Evolutionary conservation across 805 yeast genomes (phyloP).

Genomic region (Metschnikowia orientalis): DNA sequence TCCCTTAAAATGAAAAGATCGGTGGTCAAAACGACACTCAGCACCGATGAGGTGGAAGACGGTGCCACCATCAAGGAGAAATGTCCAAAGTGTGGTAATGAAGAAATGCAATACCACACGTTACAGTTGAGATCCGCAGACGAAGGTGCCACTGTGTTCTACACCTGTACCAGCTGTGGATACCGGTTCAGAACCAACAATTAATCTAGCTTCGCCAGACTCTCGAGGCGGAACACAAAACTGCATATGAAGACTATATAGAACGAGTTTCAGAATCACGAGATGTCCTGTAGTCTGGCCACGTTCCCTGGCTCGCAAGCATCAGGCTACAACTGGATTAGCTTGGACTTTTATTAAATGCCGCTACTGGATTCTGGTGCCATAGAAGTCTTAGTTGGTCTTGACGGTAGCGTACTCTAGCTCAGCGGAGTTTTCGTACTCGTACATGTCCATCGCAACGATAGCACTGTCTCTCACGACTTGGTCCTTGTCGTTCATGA

Average conservation of each 20-base stretch:
- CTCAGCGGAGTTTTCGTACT: slow-evolving; percentile 82
- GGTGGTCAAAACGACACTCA: slow-evolving; percentile 80
- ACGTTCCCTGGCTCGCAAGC: no score
- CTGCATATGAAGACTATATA: no score
- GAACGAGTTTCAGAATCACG: no score
- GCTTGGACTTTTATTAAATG: no score
- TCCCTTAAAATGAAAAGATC: slow-evolving; percentile 74
- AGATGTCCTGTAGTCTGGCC: no score
- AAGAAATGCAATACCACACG: slow-evolving; percentile 97
- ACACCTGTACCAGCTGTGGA: slow-evolving; percentile 91
- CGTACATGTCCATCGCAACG: slow-evolving; percentile 98
- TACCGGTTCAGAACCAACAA: slow-evolving; percentile 94
- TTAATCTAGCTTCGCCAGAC: no score
- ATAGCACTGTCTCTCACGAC: slow-evolving; percentile 96
- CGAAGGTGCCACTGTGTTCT: slow-evolving; percentile 99
- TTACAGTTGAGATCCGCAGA: slow-evolving; percentile 96
- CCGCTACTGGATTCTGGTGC: neutral
- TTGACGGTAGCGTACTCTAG: slow-evolving; percentile 56
- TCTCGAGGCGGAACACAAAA: no score
- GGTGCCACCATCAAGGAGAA: slow-evolving; percentile 97
- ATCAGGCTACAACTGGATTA: no score
- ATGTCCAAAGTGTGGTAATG: slow-evolving; percentile 98
- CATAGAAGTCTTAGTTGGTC: slow-evolving; percentile 5
- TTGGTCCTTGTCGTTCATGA: slow-evolving; percentile 73
- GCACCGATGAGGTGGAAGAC: slow-evolving; percentile 75